Base-by-base conservation (phyloP, 1,284 basidiomycete genomes). In the Sanguinoderma infundibulare region DNA sequence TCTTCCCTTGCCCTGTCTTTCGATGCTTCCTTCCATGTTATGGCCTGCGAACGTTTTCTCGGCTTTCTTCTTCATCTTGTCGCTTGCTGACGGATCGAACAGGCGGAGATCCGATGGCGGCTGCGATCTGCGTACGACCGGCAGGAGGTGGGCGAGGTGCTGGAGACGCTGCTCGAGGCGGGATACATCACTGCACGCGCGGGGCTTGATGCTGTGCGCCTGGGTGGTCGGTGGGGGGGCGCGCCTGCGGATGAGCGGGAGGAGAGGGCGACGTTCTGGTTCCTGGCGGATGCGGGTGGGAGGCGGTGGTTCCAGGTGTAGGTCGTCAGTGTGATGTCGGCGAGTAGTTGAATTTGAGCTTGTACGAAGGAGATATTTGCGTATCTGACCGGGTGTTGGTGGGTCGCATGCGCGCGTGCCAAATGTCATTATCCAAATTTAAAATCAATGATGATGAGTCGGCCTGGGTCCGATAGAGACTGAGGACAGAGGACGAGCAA, bases 51-150 rank as follows among this genome's bases (percentile, higher is more conserved):
- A 42, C 15, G 9, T 42, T 9, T 17, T 50, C 26, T n/a, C n/a
- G n/a, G n/a, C n/a, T 20, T 38, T 40, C 17, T 8, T n/a, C 10
- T 8, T 44, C 46, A 26, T 14, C 46, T 2, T 32, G 2, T 32
- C 32, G 22, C 20, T 35, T n/a, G 32, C 6, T 51, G 12, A 34
- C 17, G 6, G 12, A 8, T 50, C 42, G 53, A 28, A 26, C 65
- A 95, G 91, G 76, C 78, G 17, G 86, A 89, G 68, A 75, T 95
- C 53, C 82, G 86, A 57, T 88, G 86, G 83, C 81, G 87, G 60
- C 76, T 95, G 55, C 78, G 83, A 58, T 75, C 80, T 12, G 82
- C 88, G 30, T 90, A 94, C 64, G 92, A 95, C 72, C 81, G 90
- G 59, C 85, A 90, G 66, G 93, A 95, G 73, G 75, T 91, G 36